These are phyloP conservation scores for Candida tropicalis DNA, from an alignment of 1,139 yeast species.

Conservation along the genomic window DNA sequence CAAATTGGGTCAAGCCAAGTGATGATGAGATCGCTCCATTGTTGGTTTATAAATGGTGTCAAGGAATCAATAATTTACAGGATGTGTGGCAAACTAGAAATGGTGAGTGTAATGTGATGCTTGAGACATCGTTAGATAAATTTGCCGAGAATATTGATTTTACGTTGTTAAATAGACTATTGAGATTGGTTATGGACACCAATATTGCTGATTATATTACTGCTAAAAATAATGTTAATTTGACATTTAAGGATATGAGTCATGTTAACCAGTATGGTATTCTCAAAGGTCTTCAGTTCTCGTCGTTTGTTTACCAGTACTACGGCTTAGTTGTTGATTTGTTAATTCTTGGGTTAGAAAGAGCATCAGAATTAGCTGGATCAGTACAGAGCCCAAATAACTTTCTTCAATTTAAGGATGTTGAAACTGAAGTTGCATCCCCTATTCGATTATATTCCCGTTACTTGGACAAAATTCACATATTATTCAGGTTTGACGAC, in stretches of 20 bases:
- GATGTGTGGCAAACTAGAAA: slow-evolving; percentile 76
- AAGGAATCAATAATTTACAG: slow-evolving; percentile 81
- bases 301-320: slow-evolving; percentile 87
- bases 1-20: slow-evolving; percentile 95
- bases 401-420: slow-evolving; percentile 69
- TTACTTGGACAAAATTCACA: slow-evolving; percentile 78
- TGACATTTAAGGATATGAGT: slow-evolving; percentile 93
- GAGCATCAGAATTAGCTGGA: slow-evolving; percentile 90
- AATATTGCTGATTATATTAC: slow-evolving; percentile 94
- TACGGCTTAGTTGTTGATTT: slow-evolving; percentile 87
- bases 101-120: slow-evolving; percentile 83
- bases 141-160: slow-evolving; percentile 86
- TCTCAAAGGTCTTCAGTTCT: slow-evolving; percentile 84
- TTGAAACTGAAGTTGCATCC: slow-evolving; percentile 56
- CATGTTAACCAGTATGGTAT: slow-evolving; percentile 90
- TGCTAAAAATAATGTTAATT: slow-evolving; percentile 80
- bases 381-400: slow-evolving; percentile 70
- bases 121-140: slow-evolving; percentile 71
- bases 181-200: slow-evolving; percentile 83
- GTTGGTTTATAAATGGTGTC: slow-evolving; percentile 92
- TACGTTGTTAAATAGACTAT: slow-evolving; percentile 77
- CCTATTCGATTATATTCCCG: slow-evolving; percentile 86
- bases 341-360: slow-evolving; percentile 76
- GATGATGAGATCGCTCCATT: slow-evolving; percentile 94
- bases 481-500: slow-evolving; percentile 73